These are phyloP conservation scores for Carpinus fangiana DNA, from an alignment of 306 rosid species.

Conservation along the genomic window DNA sequence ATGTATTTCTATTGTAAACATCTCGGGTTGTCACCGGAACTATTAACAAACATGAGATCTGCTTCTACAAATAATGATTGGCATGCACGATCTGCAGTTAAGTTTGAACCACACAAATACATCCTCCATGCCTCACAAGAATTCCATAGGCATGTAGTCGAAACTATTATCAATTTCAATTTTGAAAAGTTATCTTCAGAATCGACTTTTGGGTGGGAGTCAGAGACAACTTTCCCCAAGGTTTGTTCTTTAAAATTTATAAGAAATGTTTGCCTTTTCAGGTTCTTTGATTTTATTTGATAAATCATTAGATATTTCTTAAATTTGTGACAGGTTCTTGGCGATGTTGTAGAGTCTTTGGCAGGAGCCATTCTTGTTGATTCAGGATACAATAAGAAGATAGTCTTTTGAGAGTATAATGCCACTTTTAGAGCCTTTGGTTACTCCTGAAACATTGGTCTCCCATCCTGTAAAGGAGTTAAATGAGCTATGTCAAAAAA, in stretches of 20 bases:
- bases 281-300: conserved; percentile 3
- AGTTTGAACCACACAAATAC: conserved; percentile 58
- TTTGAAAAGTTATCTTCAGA: conserved; percentile 26
- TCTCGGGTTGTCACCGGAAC: conserved; percentile 67
- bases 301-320: conserved; percentile 11
- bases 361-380: conserved; percentile 83
- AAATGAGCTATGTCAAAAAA: conserved; percentile 42
- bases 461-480: conserved; percentile 59
- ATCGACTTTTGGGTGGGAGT: conserved; percentile 74
- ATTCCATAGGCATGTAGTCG: conserved; percentile 51
- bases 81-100: conserved; percentile 62
- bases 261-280: background rate
- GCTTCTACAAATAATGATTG: conserved; percentile 77
- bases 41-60: conserved; percentile 76
- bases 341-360: conserved; percentile 75
- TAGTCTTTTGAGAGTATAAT: conserved; percentile 55
- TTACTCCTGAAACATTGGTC: conserved; percentile 56
- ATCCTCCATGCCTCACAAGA: conserved; percentile 57
- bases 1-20: conserved; percentile 51
- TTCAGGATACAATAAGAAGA: conserved; percentile 52
- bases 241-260: conserved; percentile 23
- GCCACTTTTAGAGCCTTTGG: conserved; percentile 69
- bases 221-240: conserved; percentile 66
- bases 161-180: conserved; percentile 35
- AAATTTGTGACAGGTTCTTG: conserved; percentile 60